Conservation (phyloP, 2,329 filamentous ascomycete species). For the Exophiala sideris region DNA sequence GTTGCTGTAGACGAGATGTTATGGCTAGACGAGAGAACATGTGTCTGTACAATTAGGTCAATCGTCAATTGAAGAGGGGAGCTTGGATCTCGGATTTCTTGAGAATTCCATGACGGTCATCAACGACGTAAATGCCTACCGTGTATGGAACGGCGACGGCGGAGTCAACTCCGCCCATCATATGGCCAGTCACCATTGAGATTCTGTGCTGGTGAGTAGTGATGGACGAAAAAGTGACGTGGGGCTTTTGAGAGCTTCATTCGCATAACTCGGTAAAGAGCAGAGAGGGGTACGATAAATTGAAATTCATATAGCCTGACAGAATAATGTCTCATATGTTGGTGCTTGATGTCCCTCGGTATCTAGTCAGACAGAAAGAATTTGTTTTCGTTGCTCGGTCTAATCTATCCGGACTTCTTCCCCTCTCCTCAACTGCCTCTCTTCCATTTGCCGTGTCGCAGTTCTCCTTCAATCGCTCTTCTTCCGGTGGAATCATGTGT, state of each 20-base stretch:
- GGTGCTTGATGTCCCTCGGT: not conserved
- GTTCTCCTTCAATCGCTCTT: not conserved
- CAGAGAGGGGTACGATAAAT: not conserved
- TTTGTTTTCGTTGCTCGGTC: too few relatives aligned
- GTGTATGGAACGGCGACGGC: not conserved
- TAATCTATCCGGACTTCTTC: conserved; percentile 2
- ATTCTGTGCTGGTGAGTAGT: not conserved
- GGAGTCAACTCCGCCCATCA: not conserved
- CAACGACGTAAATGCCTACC: not conserved
- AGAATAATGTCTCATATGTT: not conserved
- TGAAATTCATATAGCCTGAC: not conserved
- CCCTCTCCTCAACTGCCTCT: not conserved
- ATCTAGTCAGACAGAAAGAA: too few relatives aligned
- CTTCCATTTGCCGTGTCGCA: not conserved
- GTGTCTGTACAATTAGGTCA: not conserved
- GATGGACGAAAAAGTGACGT: conserved; percentile 1
- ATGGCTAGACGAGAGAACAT: not conserved
- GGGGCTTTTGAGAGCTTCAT: not conserved
- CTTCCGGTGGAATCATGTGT: not conserved
- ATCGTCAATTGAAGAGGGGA: not conserved
- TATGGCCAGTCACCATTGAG: too few relatives aligned
- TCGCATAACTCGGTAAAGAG: not conserved
- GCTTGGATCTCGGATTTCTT: not conserved
- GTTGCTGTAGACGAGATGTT: conserved; percentile 1
- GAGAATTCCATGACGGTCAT: not conserved